phyloP scores from a whole-genome alignment of 1,284 basidiomycete genomes.

The Ceratobasidium sp. region DNA sequence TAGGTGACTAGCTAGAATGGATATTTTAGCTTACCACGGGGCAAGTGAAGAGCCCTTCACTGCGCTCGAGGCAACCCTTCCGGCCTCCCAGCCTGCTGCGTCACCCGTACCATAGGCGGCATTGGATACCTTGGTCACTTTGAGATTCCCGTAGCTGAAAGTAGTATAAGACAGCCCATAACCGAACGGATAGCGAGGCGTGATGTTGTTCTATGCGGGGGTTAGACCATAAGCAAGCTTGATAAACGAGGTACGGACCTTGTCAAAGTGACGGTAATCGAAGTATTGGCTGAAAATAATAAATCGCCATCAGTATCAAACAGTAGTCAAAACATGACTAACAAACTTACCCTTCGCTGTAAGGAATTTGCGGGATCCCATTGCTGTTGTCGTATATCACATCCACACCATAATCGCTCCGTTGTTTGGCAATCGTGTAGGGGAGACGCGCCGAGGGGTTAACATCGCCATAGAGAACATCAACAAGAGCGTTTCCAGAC shows the following conservation, averaged over 20 bases:
- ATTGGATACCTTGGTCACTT: constrained; percentile 8
- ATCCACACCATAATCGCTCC: constrained; percentile 45
- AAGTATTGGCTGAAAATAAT: constrained; percentile 42
- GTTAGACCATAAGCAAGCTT: background rate
- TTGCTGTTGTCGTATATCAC: constrained; percentile 52
- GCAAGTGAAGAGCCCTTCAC: constrained; percentile 34
- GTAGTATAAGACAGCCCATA: constrained; percentile 61
- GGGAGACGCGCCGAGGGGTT: constrained; percentile 82
- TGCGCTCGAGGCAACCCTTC: constrained; percentile 12
- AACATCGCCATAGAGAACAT: constrained; percentile 74
- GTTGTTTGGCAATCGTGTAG: constrained; percentile 80
- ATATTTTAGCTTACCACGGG: constrained; percentile 28
- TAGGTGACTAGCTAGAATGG: background rate
- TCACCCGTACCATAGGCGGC: background rate
- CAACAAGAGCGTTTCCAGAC: constrained; percentile 76
- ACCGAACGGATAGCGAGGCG: constrained; percentile 57
- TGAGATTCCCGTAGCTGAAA: constrained; percentile 53
- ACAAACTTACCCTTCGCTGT: constrained; percentile 67
- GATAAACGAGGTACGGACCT: background rate
- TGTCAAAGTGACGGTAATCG: constrained; percentile 47
- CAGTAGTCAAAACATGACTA: background rate
- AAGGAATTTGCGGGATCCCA: constrained; percentile 65
- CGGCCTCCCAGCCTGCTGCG: constrained; percentile 20
- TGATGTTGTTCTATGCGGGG: constrained; percentile 48
- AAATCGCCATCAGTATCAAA: background rate